Conservation (phyloP, 495 filamentous ascomycete species). For the Daldinia grandis region DNA sequence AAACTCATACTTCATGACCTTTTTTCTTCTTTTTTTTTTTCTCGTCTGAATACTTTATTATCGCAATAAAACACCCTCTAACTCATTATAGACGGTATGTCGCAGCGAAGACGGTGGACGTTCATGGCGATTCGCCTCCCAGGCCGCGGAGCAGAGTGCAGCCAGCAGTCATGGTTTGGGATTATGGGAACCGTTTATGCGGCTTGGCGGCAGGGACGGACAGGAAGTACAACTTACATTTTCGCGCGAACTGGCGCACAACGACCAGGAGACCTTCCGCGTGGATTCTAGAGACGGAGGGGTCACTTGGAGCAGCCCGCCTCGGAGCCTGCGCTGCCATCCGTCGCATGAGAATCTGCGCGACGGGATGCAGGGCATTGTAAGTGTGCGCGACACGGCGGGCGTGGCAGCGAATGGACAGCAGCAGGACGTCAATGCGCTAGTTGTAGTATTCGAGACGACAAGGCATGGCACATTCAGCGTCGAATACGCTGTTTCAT, state of each 20-base stretch:
- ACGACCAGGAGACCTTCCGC: conserved; percentile 67
- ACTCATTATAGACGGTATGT: conserved; percentile 56
- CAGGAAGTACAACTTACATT: conserved; percentile 64
- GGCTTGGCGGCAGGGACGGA: conserved; percentile 50
- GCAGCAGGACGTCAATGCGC: conserved; percentile 37
- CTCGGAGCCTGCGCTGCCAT: conserved; percentile 42
- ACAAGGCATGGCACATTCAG: conserved; percentile 59
- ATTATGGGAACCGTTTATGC: conserved; percentile 71
- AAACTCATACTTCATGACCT: background rate
- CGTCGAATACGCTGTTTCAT: conserved; percentile 63
- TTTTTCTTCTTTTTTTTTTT: background rate
- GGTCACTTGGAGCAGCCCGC: conserved; percentile 55
- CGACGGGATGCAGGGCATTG: conserved; percentile 61
- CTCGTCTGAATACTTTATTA: background rate
- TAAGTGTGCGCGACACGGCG: conserved; percentile 14
- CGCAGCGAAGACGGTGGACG: conserved; percentile 62
- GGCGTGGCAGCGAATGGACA: conserved; percentile 42
- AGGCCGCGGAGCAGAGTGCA: conserved; percentile 52
- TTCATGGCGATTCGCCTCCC: conserved; percentile 63
- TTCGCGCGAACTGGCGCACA: conserved; percentile 50
- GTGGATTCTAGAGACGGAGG: conserved; percentile 65
- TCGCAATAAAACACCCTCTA: background rate
- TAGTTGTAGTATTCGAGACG: conserved; percentile 69
- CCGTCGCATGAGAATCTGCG: conserved; percentile 48
- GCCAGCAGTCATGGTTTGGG: conserved; percentile 56